Evolutionary conservation across 1,284 basidiomycete species (phyloP).

Genomic region (Fomitiporia mediterranea): DNA sequence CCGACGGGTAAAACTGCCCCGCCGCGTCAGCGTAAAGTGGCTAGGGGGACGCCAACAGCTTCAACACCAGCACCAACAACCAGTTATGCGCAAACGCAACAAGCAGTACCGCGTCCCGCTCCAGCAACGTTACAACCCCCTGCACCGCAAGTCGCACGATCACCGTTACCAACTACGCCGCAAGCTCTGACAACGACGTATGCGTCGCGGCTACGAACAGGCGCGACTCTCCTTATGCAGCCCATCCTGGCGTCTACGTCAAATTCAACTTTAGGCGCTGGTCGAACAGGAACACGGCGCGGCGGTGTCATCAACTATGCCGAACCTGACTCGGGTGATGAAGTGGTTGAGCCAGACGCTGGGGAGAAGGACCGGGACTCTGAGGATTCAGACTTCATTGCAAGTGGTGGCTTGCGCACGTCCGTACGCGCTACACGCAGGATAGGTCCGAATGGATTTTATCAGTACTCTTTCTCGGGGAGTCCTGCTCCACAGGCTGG

Average conservation of each 20-base stretch:
- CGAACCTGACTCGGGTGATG: conserved; percentile 80
- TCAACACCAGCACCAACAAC: conserved; percentile 15
- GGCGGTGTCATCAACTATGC: conserved; percentile 81
- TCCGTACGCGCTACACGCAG: conserved; percentile 37
- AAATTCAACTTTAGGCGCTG: conserved; percentile 30
- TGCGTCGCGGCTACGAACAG: conserved; percentile 88
- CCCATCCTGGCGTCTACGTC: conserved; percentile 58
- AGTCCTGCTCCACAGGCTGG: conserved; percentile 25
- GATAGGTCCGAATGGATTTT: conserved; percentile 35
- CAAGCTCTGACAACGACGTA: conserved; percentile 87
- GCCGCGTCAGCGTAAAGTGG: conserved; percentile 2
- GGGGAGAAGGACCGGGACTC: conserved; percentile 63
- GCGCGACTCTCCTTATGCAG: conserved; percentile 86
- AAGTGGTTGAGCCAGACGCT: conserved; percentile 53
- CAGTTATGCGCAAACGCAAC: conserved; percentile 11
- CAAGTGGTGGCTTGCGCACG: conserved; percentile 45
- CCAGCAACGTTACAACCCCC: conserved; percentile 19
- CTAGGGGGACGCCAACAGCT: conserved; percentile 3
- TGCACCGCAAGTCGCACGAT: conserved; percentile 35
- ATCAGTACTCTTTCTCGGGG: conserved; percentile 27
- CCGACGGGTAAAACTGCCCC: conserved; percentile 3
- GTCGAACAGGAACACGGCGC: conserved; percentile 48
- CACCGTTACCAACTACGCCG: conserved; percentile 50
- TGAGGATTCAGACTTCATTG: conserved; percentile 65
- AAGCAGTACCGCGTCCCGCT: conserved; percentile 15